Conservation (phyloP, 1,284 basidiomycete genomes). For the Boletus smithii region DNA sequence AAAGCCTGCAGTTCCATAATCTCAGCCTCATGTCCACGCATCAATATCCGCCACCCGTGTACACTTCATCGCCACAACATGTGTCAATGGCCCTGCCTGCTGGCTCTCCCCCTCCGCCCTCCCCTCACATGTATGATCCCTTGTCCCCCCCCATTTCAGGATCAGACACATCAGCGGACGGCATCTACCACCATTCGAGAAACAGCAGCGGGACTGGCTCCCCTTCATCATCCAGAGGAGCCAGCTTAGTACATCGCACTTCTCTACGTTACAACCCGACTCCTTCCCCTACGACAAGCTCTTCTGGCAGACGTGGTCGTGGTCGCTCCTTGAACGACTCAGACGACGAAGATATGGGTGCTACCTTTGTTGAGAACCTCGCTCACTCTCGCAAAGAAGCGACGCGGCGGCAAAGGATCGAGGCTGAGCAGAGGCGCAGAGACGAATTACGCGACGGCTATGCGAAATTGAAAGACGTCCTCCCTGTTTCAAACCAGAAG, state of each 20-base stretch:
- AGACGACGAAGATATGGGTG: slow-evolving; percentile 74
- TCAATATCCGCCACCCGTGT: slow-evolving; percentile 46
- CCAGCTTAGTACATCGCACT: slow-evolving; percentile 69
- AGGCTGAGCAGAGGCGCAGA: slow-evolving; percentile 81
- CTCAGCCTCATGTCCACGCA: slow-evolving; percentile 49
- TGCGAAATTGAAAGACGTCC: slow-evolving; percentile 78
- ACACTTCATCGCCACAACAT: slow-evolving; percentile 51
- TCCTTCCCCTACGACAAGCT: slow-evolving; percentile 67
- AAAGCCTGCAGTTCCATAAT: slow-evolving; percentile 47
- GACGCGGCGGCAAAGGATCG: slow-evolving; percentile 75
- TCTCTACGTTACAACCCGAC: slow-evolving; percentile 70
- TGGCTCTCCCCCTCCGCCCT: slow-evolving; percentile 64
- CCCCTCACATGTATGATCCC: slow-evolving; percentile 75
- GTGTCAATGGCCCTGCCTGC: slow-evolving; percentile 48
- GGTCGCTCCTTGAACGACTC: slow-evolving; percentile 65
- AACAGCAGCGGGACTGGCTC: slow-evolving; percentile 75
- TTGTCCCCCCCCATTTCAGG: slow-evolving; percentile 78
- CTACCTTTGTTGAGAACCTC: slow-evolving; percentile 59
- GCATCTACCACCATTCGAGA: slow-evolving; percentile 64
- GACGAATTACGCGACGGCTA: slow-evolving; percentile 88
- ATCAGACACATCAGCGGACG: slow-evolving; percentile 79
- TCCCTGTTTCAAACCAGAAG: slow-evolving; percentile 84
- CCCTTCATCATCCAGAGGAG: slow-evolving; percentile 67
- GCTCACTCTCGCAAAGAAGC: slow-evolving; percentile 79
- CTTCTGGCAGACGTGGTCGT: slow-evolving; percentile 62